Percentiles rank a stretch among this genome's conserved stretches.
These are phyloP conservation scores for Galerina marginata DNA, from an alignment of 768 basidiomycete species.

Conservation along the genomic window DNA sequence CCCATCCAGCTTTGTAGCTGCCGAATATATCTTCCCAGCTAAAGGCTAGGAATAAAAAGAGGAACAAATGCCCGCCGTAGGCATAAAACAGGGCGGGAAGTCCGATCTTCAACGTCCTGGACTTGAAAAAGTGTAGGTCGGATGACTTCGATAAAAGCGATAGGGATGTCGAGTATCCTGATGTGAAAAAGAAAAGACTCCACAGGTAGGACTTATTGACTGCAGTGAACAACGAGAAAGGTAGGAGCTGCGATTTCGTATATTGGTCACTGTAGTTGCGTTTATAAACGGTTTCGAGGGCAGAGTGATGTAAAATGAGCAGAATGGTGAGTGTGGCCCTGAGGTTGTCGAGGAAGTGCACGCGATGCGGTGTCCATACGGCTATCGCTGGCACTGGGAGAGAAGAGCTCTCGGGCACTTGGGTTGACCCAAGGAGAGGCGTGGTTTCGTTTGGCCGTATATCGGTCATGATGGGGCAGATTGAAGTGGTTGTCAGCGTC, in stretches of 20 bases:
- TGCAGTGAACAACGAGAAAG: constrained; percentile 12
- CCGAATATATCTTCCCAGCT: constrained; percentile 19
- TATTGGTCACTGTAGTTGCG: neutral
- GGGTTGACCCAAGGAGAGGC: neutral
- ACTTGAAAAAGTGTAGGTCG: constrained; percentile 5
- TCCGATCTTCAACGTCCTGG: constrained; percentile 12
- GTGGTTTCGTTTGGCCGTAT: neutral
- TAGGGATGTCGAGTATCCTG: constrained; percentile 22
- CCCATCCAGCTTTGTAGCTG: constrained; percentile 1
- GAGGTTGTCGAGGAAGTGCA: constrained; percentile 27
- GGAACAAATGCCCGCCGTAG: constrained; percentile 8
- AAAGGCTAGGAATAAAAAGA: constrained; percentile 8
- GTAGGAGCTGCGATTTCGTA: neutral
- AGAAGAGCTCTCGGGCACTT: neutral
- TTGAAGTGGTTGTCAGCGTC: no score
- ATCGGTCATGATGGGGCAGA: no score
- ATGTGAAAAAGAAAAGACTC: constrained; percentile 5
- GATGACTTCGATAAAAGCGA: constrained; percentile 5
- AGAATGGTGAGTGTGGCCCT: constrained; percentile 25
- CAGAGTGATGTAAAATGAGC: constrained; percentile 25
- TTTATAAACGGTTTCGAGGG: constrained; percentile 8
- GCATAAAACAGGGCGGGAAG: constrained; percentile 19
- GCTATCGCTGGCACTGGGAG: neutral
- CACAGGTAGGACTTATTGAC: constrained; percentile 16
- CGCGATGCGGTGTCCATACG: neutral